Conservation (phyloP, 2,329 filamentous ascomycete species). For the Exophiala mesophila region DNA sequence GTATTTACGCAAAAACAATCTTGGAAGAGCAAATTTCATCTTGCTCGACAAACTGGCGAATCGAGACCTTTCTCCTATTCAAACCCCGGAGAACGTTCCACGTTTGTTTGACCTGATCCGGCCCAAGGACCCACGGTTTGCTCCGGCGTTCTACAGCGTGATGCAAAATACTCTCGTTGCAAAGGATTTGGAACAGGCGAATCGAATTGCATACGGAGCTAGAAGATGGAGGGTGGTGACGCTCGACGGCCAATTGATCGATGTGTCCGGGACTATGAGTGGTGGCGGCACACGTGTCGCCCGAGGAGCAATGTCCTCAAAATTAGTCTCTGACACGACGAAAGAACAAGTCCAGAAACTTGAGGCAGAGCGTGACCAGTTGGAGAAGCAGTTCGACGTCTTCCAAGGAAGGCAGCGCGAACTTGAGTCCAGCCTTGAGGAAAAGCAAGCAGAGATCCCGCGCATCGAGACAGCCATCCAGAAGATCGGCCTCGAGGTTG, state of each 20-base stretch:
- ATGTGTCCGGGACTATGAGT: constrained; percentile 98
- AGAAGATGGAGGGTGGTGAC: constrained; percentile 95
- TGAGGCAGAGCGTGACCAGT: constrained; percentile 76
- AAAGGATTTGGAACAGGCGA: constrained; percentile 87
- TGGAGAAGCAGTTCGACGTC: constrained; percentile 76
- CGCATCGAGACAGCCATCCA: constrained; percentile 84
- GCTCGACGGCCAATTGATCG: constrained; percentile 88
- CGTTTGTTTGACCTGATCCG: constrained; percentile 89
- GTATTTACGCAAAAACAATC: constrained; percentile 92
- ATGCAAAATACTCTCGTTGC: constrained; percentile 94
- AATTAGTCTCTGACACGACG: constrained; percentile 77
- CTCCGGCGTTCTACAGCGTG: constrained; percentile 89
- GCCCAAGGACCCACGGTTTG: constrained; percentile 80
- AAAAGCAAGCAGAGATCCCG: constrained; percentile 73
- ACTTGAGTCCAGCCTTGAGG: constrained; percentile 66
- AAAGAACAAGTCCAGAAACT: constrained; percentile 86
- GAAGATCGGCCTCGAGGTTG: constrained; percentile 82
- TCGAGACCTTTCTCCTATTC: constrained; percentile 71
- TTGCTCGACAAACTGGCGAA: constrained; percentile 80
- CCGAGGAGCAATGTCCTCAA: constrained; percentile 93
- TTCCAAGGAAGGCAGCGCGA: constrained; percentile 82
- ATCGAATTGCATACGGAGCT: constrained; percentile 91
- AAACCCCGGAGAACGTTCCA: constrained; percentile 87
- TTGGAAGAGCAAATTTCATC: constrained; percentile 95
- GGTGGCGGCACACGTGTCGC: constrained; percentile 89